Conservation (phyloP, 805 yeast species). For the Candida chilensis region DNA sequence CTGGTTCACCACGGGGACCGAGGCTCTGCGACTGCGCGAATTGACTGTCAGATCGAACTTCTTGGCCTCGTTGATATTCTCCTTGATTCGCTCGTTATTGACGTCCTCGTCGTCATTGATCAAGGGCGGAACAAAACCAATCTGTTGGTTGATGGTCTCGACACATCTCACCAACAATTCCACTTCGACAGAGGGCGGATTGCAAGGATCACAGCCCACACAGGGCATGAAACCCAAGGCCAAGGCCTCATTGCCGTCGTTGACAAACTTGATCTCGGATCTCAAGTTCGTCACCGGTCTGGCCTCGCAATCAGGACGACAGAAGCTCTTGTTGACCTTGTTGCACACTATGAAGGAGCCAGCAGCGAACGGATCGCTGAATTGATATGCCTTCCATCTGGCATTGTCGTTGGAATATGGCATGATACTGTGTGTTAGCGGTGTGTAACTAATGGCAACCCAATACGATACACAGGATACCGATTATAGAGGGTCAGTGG, state of each 20-base stretch:
- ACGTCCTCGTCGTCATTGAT: constrained; percentile 33
- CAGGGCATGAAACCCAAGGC: constrained; percentile 41
- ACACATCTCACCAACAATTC: constrained; percentile 39
- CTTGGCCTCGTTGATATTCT: constrained; percentile 19
- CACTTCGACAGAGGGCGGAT: constrained; percentile 34
- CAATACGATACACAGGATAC: too few relatives aligned
- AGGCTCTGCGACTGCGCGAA: constrained; percentile 16
- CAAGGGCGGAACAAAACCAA: constrained; percentile 49
- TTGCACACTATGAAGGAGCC: constrained; percentile 47
- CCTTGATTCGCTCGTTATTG: constrained; percentile 24
- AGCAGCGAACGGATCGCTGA: constrained; percentile 58
- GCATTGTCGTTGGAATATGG: constrained; percentile 31
- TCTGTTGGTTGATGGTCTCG: constrained; percentile 40
- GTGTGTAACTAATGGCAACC: too few relatives aligned
- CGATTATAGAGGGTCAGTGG: too few relatives aligned
- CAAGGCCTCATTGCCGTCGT: constrained; percentile 29
- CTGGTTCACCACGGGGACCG: constrained; percentile 16
- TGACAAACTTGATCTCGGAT: constrained; percentile 36
- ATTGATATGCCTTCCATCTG: constrained; percentile 58
- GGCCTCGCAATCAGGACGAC: constrained; percentile 65
- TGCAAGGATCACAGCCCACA: constrained; percentile 43
- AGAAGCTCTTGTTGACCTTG: constrained; percentile 29
- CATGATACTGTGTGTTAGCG: too few relatives aligned
- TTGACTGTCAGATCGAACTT: constrained; percentile 9
- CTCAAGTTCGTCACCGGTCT: constrained; percentile 30